Evolutionary conservation across 78 protist species (phyloP), one percentile per base, ranked within the genome.

Genomic region (Dictyostelium purpureum): DNA sequence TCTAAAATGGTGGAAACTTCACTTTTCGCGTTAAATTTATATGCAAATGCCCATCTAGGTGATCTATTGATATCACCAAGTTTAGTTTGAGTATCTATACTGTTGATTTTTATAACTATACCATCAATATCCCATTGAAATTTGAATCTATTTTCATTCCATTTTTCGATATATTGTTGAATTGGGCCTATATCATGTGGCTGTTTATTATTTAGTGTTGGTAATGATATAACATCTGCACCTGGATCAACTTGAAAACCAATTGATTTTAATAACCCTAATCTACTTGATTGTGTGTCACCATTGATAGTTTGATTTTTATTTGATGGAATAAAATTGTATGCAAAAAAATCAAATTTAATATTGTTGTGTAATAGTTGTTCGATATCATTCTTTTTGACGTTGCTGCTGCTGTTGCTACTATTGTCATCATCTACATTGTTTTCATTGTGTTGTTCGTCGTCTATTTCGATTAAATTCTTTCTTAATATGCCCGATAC

Each of bases 11-110:
- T 70, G 5, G 89, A 67, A 6, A 45, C 6, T 19, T 40, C 26
- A 12, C 56, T 40, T 5, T 40, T 21, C 4, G 89, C 94, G 14
- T 52, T 42, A 54, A 81, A 90, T 40, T 90, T 90, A 75, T 69
- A 90, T 4, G 94, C 94, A 24, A 90, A 65, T 18, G 94, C 94
- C 94, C 94, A 90, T 51, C 94, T 63, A 24, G 94, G 94, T 16
- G 94, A 40, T 31, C 89, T 65, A 57, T 81, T 51, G 3, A 45
- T 38, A 2, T 90, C 83, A 2, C 88, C 82, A 1, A 90, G 19
- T 11, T 12, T 16, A 9, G 28, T n/a, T 52, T 90, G 94, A 6
- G 26, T 4, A 2, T 11, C 79, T 4, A 79, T 47, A 18, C 24
- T 26, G 65, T 90, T 79, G 0, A 90, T 80, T 43, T 90, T 90